These are phyloP conservation scores for Sideroxylon spinosum DNA, from an alignment of 179 eudicot genomes.

Conservation along the genomic window DNA sequence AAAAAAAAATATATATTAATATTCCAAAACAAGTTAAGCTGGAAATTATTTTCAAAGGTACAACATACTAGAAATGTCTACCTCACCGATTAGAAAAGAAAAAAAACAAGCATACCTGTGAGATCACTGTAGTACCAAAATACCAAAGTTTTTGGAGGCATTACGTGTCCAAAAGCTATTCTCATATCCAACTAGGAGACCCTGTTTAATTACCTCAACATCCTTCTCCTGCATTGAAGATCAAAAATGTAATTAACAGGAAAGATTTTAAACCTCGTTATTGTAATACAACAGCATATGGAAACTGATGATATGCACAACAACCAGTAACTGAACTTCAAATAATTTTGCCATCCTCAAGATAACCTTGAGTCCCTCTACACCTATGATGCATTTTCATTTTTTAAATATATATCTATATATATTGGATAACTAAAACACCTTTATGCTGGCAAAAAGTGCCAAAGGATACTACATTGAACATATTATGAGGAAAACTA, in stretches of 20 bases:
- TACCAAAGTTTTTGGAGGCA: conserved; percentile 77
- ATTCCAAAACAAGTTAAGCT: neutral
- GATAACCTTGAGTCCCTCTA: neutral
- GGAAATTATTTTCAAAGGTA: neutral
- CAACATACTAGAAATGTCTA: neutral
- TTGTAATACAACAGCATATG: neutral
- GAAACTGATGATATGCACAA: neutral
- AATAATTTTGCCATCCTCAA: neutral
- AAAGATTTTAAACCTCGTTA: neutral
- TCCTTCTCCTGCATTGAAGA: conserved; percentile 68
- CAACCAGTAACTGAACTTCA: neutral
- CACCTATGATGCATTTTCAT: neutral
- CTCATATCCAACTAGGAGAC: conserved; percentile 70
- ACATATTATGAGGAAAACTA: neutral
- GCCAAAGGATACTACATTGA: no score
- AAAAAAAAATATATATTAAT: neutral
- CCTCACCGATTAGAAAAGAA: neutral
- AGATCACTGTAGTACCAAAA: conserved; percentile 82
- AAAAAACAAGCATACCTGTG: conserved; percentile 61
- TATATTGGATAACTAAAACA: no score
- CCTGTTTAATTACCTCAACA: conserved; percentile 57
- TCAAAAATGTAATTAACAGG: conserved; percentile 4
- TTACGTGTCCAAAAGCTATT: conserved; percentile 91
- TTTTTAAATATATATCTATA: no score
- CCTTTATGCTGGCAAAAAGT: no score